Conservation (phyloP, 2,329 filamentous ascomycete species). For the Hypoxylon sp. region DNA sequence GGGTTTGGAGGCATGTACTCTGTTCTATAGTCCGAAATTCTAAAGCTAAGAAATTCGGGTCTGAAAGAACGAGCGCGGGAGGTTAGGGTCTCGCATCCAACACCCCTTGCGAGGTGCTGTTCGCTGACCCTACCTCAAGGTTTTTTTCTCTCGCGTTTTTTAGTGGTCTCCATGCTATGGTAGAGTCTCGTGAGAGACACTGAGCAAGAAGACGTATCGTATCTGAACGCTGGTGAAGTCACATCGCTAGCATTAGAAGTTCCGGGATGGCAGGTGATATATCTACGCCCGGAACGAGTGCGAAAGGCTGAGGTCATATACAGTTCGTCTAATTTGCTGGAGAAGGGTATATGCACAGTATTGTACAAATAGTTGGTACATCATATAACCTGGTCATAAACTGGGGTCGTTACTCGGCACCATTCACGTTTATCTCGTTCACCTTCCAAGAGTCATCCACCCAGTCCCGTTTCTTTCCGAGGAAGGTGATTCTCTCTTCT, state of each 20-base stretch:
- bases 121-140: constrained; percentile 46
- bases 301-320: constrained; percentile 29
- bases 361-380: constrained; percentile 53
- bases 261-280: background rate
- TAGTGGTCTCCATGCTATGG: constrained; percentile 72
- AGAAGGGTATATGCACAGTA: constrained; percentile 58
- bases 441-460: constrained; percentile 81
- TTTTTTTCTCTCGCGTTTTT: constrained; percentile 71
- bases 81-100: constrained; percentile 41
- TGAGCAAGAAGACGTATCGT: constrained; percentile 73
- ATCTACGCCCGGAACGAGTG: background rate
- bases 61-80: constrained; percentile 71
- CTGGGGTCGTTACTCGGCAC: constrained; percentile 45
- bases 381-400: constrained; percentile 17
- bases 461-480: constrained; percentile 89
- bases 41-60: constrained; percentile 71
- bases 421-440: constrained; percentile 78
- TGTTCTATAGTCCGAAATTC: constrained; percentile 74
- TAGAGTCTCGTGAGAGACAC: constrained; percentile 50
- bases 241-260: background rate
- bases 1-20: constrained; percentile 65
- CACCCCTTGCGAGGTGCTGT: constrained; percentile 37
- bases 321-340: constrained; percentile 48
- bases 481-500: constrained; percentile 76
- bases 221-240: constrained; percentile 67